Percentiles rank a stretch among this genome's conserved stretches.
phyloP scores from a whole-genome alignment of 495 filamentous ascomycete genomes.

The Lindgomyces ingoldianus region DNA sequence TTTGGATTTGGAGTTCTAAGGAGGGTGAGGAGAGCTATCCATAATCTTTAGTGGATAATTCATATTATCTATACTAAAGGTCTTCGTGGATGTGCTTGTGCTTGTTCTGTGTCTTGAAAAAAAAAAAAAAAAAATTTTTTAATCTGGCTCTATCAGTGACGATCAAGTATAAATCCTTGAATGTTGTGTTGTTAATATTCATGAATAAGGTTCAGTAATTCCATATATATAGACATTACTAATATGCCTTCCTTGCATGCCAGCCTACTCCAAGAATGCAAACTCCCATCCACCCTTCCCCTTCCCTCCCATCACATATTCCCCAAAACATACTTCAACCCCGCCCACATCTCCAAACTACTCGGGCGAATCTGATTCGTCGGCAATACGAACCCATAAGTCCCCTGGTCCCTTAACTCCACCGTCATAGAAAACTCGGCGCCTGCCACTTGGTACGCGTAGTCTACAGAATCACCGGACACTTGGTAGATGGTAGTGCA shows the following conservation, averaged over 20 bases:
- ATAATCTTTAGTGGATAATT: no score
- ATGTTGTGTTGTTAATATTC: no score
- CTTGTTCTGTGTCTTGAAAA: no score
- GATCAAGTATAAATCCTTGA: no score
- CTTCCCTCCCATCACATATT: slow-evolving; percentile 43
- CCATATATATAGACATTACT: no score
- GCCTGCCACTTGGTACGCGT: slow-evolving; percentile 53
- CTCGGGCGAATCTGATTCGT: slow-evolving; percentile 56
- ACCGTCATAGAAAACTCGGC: slow-evolving; percentile 58
- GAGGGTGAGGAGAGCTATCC: no score
- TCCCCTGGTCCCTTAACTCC: slow-evolving; percentile 55
- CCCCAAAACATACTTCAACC: slow-evolving; percentile 54
- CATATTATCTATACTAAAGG: background rate
- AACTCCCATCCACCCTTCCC: background rate
- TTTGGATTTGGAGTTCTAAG: no score
- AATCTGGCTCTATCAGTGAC: no score
- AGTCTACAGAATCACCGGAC: slow-evolving; percentile 58
- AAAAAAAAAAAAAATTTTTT: no score
- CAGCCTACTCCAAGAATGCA: background rate
- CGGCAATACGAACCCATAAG: slow-evolving; percentile 60
- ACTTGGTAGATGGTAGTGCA: slow-evolving; percentile 63
- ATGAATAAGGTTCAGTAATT: no score
- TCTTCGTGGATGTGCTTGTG: background rate
- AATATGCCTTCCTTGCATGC: no score
- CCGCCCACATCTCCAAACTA: slow-evolving; percentile 57